Base-by-base conservation (phyloP, 352 stramenopile species). In the Blastocystis sp. region DNA sequence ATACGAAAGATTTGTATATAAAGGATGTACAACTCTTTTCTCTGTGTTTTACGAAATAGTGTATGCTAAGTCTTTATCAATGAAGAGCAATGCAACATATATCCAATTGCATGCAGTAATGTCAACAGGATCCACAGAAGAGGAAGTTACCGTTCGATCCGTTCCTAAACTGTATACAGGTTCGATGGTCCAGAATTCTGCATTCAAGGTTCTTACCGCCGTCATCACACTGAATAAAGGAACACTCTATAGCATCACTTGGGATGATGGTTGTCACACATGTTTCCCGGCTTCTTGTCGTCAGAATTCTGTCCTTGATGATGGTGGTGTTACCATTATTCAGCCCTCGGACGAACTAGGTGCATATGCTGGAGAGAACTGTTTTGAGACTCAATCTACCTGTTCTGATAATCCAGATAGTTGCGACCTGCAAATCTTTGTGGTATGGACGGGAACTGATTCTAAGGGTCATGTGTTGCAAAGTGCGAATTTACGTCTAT, bases 231-330 rank as follows among this genome's bases (percentile, higher is more conserved):
- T 90, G 5, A 75, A 90, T 6, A 61, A 88, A 6, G 89, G 89
- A 14, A 54, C 67, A 21, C 71, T 89, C 0, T 29, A 81, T 37
- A 58, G n/a, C 57, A 88, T 90, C 21, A 52, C 86, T 0, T 90
- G 88, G 87, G 89, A 90, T 59, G 88, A 90, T 73, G 88, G 85
- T 29, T 90, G 89, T 73, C 65, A 89, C 63, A 89, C 89, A 46
- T 90, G 88, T 35, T 65, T 78, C 19, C 88, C 69, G 67, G 35
- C 0, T 58, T 19, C 7, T 32, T 86, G 56, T 39, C 11, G 4
- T 27, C 32, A 88, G 27, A 51, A 59, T 51, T 89, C 77, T 35
- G 65, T 89, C 39, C 7, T 49, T 19, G 83, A 89, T 21, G 52
- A 32, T 6, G 19, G 56, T 14, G 66, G 37, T 37, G 78, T 71